Base-by-base conservation (phyloP, 192 early-diverging fungal species). In the Powellomyces hirtus region DNA sequence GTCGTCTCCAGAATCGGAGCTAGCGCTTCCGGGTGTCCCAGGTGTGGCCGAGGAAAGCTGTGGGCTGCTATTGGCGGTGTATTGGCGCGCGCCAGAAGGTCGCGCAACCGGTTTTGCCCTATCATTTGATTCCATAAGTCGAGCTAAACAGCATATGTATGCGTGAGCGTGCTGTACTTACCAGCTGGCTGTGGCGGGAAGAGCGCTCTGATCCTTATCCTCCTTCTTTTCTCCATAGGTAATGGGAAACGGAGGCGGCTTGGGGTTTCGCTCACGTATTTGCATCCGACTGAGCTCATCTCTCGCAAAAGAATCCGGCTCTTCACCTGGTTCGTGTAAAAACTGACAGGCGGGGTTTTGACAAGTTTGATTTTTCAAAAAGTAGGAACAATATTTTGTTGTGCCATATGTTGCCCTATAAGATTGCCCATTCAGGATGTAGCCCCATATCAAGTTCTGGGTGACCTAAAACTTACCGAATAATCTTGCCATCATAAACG, bases 381-480 rank as follows among this genome's bases (percentile, higher is more conserved):
- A 99, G 74, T 92, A 94, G 4, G 94, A 90, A 70, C 97, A 99
- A 79, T 99, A 99, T 73, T 98, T 98, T 37, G 97, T 99, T 7
- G 96, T 95, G 22, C 97, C 97, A 79, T 91, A 94, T 0, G 95
- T 95, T 11, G 94, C 97, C 45, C 92, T 91, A 61, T 53, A 37
- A 49, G 38, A 59, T 35, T 2, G 31, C n/a, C 34, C 16, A 56
- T 0, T 49, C 62, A 55, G 37, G 26, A 34, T 10, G 13, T 58
- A 53, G 10, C 16, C 26, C 26, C 24, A 20, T 13, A 10, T 10
- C 51, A 53, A 13, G n/a, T 42, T 42, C 40, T 42, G 11, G 40
- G n/a, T 42, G 40, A 42, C 10, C 40, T 50, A 60, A 37, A 0
- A 53, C 70, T 29, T 51, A 91, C 86, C 92, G 86, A 31, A 99